These are phyloP conservation scores for Ceratocystis variospora DNA, from an alignment of 2,329 filamentous ascomycete species.

Conservation along the genomic window DNA sequence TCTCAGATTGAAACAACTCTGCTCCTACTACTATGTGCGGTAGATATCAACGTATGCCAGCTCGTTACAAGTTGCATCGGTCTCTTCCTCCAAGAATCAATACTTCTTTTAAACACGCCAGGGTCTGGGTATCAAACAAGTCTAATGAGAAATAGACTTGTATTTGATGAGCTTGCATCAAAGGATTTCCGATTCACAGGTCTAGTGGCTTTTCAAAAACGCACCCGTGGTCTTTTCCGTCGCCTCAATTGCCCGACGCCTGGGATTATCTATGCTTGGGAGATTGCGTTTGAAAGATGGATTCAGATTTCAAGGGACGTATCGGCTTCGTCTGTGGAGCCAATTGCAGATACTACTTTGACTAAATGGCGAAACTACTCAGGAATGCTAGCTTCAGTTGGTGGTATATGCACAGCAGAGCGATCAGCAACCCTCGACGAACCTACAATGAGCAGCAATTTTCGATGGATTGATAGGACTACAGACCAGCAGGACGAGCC, in stretches of 20 bases:
- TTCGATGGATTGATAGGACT: slow-evolving; percentile 52
- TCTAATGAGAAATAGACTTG: slow-evolving; percentile 45
- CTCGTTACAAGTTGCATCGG: slow-evolving; percentile 48
- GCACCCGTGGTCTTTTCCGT: slow-evolving; percentile 44
- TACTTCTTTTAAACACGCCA: slow-evolving; percentile 37
- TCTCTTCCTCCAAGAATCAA: slow-evolving; percentile 47
- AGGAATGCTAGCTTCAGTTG: slow-evolving; percentile 53
- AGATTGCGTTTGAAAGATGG: slow-evolving; percentile 52
- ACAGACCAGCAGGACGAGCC: slow-evolving; percentile 48
- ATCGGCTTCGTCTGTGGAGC: slow-evolving; percentile 37
- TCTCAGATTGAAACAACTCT: slow-evolving; percentile 49
- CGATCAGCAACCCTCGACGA: slow-evolving; percentile 45
- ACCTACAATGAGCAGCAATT: slow-evolving; percentile 35
- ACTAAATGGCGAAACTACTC: slow-evolving; percentile 57
- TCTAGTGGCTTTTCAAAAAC: slow-evolving; percentile 55
- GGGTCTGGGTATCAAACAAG: slow-evolving; percentile 27
- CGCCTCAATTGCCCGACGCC: slow-evolving; percentile 47
- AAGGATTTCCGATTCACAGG: slow-evolving; percentile 53
- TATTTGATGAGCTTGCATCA: slow-evolving; percentile 49
- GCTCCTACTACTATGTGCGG: slow-evolving; percentile 49
- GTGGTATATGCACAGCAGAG: slow-evolving; percentile 50
- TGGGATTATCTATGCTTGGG: slow-evolving; percentile 57
- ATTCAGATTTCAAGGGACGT: slow-evolving; percentile 49
- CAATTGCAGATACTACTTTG: slow-evolving; percentile 41
- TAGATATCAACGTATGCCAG: slow-evolving; percentile 51